Evolutionary conservation across 345 rosid species (phyloP), one percentile per base, ranked within the genome.

Genomic region (Boechera stricta): DNA sequence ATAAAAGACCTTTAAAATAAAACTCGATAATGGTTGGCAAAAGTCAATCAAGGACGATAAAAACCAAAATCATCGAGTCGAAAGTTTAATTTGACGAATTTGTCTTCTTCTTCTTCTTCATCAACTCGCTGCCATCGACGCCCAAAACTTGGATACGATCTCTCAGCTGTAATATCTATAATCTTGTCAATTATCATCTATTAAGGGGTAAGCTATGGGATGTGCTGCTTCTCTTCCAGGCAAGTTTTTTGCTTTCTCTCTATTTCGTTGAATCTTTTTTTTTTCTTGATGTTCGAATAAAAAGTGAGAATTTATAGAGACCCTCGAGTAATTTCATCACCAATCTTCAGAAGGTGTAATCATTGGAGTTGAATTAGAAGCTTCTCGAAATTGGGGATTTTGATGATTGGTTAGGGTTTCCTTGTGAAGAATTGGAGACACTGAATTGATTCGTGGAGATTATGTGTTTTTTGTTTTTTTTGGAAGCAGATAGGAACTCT

Each of bases 201-300:
- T 33, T 10, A 4, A 26, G 24, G 13, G 16, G 12, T 77, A 7
- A 54, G 45, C 66, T 72, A 94, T 91, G 98, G 98, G 98, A 75
- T 94, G 98, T 81, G 75, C 94, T 68, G 85, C 93, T 79, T 94
- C 98, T 77, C 87, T 90, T 77, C 98, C 94, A 70, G 94, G 97
- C 90, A 77, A 74, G 62, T 76, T 42, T 15, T 1, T 21, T 67
- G 24, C 10, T 15, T 12, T 21, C 8, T 58, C 73, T 57, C 54
- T 49, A 2, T 58, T 58, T 72, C 66, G 73, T 66, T 72, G 54
- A 58, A 58, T 79, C 18, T 51, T 24, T 3, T 0, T 28, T 51
- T 12, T 41, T 28, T 42, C 32, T 52, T n/a, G 13, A 6, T 36
- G 57, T 49, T 72, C 8, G 39, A 53, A 55, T 55, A 2, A 6